Base-by-base conservation (phyloP, 129 eudicot genomes). In the Pulicaria dysenterica region DNA sequence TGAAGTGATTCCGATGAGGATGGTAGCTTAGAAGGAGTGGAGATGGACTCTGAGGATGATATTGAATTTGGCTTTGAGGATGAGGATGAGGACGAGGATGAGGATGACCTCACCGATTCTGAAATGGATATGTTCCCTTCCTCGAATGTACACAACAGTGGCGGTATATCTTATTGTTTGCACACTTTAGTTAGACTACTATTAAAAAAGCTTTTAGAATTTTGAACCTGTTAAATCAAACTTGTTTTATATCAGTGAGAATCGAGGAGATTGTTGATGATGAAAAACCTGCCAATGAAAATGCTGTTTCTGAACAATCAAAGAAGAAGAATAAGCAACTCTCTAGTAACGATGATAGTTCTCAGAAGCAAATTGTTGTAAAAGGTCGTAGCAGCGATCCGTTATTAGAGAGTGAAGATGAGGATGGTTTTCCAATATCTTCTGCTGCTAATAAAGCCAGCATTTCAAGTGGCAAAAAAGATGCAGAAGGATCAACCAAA, bases 241-340 rank as follows among this genome's bases (percentile, higher is more conserved):
- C 40, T 17, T 53, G 47, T 69, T 79, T 81, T 67, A 16, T 72
- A 16, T 58, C 12, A 91, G 97, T 91, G 86, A 85, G 75, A 79
- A 95, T 95, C 69, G 99, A 95, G 87, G 99, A 95, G 83, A 91
- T 91, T 44, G 67, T 71, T 39, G 92, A 91, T 48, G 95, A 88
- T n/a, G 97, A 85, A 48, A 80, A 82, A 62, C 89, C 87, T 24
- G 31, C 31, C 67, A 66, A 73, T 15, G 90, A 78, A 48, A 73
- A 69, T 34, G 80, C 73, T 1, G 36, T 47, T 34, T 46, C 82
- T 63, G 69, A 77, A 85, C 79, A 58, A 42, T 57, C 86, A 64
- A 90, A 85, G 80, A 90, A 84, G 82, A 81, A 79, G 72, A 77
- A 81, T 42, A 80, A 65, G 57, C 57, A 6, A 53, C 68, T 5